A percentile compares a stretch with the other conserved stretches of the same genome.
Evolutionary conservation across 1,139 yeast species (phyloP).

Genomic region (Yamadazyma triangularis): DNA sequence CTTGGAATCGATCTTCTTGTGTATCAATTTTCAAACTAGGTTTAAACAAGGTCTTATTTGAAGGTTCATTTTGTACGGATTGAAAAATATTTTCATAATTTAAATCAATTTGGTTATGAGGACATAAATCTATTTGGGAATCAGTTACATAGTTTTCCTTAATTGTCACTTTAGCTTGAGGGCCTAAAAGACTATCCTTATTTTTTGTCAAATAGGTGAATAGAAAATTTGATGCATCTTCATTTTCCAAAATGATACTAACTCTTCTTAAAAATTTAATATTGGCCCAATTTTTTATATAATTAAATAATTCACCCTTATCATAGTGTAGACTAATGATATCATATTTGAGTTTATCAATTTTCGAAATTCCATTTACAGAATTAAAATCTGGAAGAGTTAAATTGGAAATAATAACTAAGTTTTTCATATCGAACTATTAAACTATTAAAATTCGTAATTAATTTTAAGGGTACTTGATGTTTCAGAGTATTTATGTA

Average conservation of each 20-base stretch:
- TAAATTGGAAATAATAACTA: slow-evolving; percentile 12
- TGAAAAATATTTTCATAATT: slow-evolving; percentile 10
- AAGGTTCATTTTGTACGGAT: slow-evolving; percentile 1
- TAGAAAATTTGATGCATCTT: slow-evolving; percentile 22
- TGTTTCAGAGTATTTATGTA: slow-evolving; percentile 8
- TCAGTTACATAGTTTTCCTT: slow-evolving; percentile 10
- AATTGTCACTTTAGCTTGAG: slow-evolving; percentile 8
- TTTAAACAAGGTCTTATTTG: background rate
- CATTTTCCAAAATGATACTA: slow-evolving; percentile 36
- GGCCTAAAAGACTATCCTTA: slow-evolving; percentile 4
- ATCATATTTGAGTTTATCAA: slow-evolving; percentile 1
- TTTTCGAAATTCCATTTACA: background rate
- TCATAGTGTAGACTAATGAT: slow-evolving; percentile 4
- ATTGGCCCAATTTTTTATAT: slow-evolving; percentile 35
- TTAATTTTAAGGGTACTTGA: too few species aligned
- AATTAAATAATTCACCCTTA: slow-evolving; percentile 1
- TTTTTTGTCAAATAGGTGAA: slow-evolving; percentile 16
- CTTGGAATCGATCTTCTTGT: background rate
- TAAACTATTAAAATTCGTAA: too few species aligned
- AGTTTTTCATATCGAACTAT: slow-evolving; percentile 13
- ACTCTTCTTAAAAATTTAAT: slow-evolving; percentile 39
- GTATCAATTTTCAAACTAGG: slow-evolving; percentile 4
- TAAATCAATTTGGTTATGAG: slow-evolving; percentile 9
- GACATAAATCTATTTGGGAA: slow-evolving; percentile 1
- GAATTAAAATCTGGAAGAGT: slow-evolving; percentile 7